Evolutionary conservation across 2,329 filamentous ascomycete species (phyloP), one percentile per base, ranked within the genome.

Genomic region (Geosmithia putterillii): DNA sequence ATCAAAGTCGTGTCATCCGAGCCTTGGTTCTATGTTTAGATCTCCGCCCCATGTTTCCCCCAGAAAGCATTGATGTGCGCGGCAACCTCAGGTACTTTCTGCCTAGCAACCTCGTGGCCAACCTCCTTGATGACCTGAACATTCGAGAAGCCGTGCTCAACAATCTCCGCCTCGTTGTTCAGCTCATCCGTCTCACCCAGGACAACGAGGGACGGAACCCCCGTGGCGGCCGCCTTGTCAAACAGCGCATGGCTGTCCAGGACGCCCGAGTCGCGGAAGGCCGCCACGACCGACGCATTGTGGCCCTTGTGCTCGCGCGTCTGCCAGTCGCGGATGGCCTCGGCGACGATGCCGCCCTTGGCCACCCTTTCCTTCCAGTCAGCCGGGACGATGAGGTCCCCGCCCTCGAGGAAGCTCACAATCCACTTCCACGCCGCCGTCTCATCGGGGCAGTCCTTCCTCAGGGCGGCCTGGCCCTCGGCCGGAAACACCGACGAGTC

Each of bases 241-340:
- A 57, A 61, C 2, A 45, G 42, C 3, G 38, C 48, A 9, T 58
- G 44, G 0, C 45, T 50, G 49, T 67, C 67, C 43, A 64, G 49
- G 1, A 66, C 58, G 1, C 63, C 63, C 0, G 63, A 71, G 40
- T 75, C 65, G 37, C 69, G 58, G 6, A 72, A 57, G 0, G 72
- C 60, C 0, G 55, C 65, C 17, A 71, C 58, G 1, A 75, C 65
- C 28, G 63, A 67, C 0, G 64, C 63, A 3, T 48, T 18, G 47
- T 74, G 69, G 0, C 70, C 71, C 2, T 47, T 19, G 48, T 76
- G 71, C 7, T 67, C 51, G 9, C 48, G 52, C 51, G 64, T 58
- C 50, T 74, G 58, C 72, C 72, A 75, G 0, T 62, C 60, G n/a
- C 59, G 53, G 2, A 75, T 50, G 0, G 68, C 69, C 45, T 67